Conservation (phyloP, 192 early-diverging fungal genomes). For the Backusella sp. region DNA sequence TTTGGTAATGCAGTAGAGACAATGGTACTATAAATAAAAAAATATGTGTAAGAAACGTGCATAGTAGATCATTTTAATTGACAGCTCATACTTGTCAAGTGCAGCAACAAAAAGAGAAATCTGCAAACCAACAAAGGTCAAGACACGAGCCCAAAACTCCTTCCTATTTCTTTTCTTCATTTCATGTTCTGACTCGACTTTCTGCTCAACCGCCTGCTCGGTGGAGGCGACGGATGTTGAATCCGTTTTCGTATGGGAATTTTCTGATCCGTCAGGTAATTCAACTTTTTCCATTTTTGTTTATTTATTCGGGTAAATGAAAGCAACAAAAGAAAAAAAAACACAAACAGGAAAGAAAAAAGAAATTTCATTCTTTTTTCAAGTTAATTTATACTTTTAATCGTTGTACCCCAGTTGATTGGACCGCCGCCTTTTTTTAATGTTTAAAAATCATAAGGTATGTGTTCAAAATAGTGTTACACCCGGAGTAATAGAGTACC, state of each 20-base stretch:
- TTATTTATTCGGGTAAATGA: constrained; percentile 25
- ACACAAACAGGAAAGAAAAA: not conserved
- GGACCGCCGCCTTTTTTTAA: not conserved
- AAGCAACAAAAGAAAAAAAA: not conserved
- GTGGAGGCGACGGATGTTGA: not conserved
- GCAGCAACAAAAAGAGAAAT: constrained; percentile 20
- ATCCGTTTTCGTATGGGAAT: not conserved
- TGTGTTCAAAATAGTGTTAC: not conserved
- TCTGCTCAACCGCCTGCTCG: not conserved
- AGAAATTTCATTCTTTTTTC: not conserved
- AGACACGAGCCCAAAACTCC: not conserved
- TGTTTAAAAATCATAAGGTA: not conserved
- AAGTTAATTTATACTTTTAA: not conserved
- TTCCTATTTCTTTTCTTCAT: not conserved
- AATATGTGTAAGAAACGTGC: not conserved
- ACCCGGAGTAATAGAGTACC: not conserved
- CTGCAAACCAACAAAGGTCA: constrained; percentile 12
- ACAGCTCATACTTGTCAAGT: constrained; percentile 13
- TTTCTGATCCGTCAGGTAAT: constrained; percentile 3
- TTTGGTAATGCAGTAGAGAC: constrained; percentile 70
- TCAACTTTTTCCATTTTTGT: constrained; percentile 42
- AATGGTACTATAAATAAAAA: constrained; percentile 62
- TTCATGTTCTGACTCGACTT: not conserved
- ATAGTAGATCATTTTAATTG: not conserved
- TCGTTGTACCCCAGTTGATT: not conserved